Percentiles rank a stretch among this genome's conserved stretches.
These are phyloP conservation scores for Ambrosia hybrid DNA, from an alignment of 140 eudicot genomes.

Conservation along the genomic window DNA sequence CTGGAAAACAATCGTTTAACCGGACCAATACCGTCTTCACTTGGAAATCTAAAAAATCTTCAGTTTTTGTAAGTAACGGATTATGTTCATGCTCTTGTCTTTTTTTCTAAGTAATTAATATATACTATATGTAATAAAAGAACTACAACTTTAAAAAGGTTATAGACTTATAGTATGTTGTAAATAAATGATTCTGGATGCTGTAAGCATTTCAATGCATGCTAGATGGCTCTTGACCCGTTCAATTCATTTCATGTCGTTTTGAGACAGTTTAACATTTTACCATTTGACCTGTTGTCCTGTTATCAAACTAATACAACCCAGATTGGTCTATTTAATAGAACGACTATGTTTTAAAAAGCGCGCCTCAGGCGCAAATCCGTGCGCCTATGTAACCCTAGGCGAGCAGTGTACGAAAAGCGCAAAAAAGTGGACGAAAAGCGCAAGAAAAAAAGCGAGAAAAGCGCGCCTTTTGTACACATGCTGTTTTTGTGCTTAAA, in stretches of 20 bases:
- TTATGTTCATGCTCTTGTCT: not conserved
- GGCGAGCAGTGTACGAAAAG: too few species aligned
- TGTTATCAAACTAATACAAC: not conserved
- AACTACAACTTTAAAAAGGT: too few species aligned
- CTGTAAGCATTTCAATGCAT: too few species aligned
- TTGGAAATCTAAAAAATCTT: conserved; percentile 78
- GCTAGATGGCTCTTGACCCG: not conserved
- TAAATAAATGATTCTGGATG: not conserved
- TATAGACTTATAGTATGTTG: too few species aligned
- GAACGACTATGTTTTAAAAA: too few species aligned
- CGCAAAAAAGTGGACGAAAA: too few species aligned
- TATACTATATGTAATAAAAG: too few species aligned
- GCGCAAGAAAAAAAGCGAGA: too few species aligned
- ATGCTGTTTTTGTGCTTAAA: too few species aligned
- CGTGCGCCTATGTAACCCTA: too few species aligned
- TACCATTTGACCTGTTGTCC: not conserved
- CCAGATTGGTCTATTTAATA: not conserved
- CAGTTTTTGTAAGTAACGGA: conserved; percentile 60
- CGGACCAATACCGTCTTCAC: conserved; percentile 90
- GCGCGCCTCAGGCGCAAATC: too few species aligned
- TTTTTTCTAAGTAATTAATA: not conserved
- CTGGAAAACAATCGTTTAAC: conserved; percentile 66
- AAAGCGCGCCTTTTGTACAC: too few species aligned
- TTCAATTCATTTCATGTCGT: not conserved
- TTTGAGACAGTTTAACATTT: not conserved